Conservation (phyloP, 2,329 filamentous ascomycete genomes). For the Sclerotinia trifoliorum region DNA sequence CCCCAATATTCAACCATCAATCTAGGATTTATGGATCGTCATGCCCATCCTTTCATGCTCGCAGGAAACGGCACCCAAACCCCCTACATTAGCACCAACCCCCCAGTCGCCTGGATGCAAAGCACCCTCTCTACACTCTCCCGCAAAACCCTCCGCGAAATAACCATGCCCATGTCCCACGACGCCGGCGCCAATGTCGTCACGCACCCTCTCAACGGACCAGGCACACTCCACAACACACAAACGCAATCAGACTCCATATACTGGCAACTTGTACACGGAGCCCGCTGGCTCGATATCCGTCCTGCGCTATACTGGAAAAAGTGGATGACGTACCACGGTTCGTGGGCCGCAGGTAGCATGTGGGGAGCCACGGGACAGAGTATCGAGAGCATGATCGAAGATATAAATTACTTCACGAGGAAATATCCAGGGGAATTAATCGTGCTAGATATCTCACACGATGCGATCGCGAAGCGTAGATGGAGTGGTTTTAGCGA, state of each 20-base stretch:
- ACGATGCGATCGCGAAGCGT: slow-evolving; percentile 25
- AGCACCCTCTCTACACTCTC: slow-evolving; percentile 27
- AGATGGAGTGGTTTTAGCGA: background rate
- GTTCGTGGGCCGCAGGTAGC: background rate
- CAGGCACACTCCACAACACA: slow-evolving; percentile 30
- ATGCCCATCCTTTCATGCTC: slow-evolving; percentile 30
- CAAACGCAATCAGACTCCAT: slow-evolving; percentile 27
- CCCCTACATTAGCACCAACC: slow-evolving; percentile 28
- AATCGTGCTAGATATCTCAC: slow-evolving; percentile 32
- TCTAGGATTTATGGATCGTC: slow-evolving; percentile 26
- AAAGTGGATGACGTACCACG: slow-evolving; percentile 28
- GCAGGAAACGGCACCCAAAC: slow-evolving; percentile 24
- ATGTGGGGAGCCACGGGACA: slow-evolving; percentile 25
- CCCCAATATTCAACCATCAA: slow-evolving; percentile 27
- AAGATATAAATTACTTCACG: slow-evolving; percentile 33
- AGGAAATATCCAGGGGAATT: slow-evolving; percentile 31
- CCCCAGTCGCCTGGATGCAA: slow-evolving; percentile 33
- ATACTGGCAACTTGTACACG: slow-evolving; percentile 27
- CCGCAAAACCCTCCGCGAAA: slow-evolving; percentile 26
- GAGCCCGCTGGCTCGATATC: slow-evolving; percentile 32
- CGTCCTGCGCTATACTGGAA: slow-evolving; percentile 25
- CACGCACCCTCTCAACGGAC: slow-evolving; percentile 14
- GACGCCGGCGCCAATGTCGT: slow-evolving; percentile 30
- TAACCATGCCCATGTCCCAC: slow-evolving; percentile 30
- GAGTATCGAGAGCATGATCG: slow-evolving; percentile 27